Percentiles rank a stretch among this genome's conserved stretches.
These are phyloP conservation scores for Cucumis variabilis DNA, from an alignment of 331 rosid genomes.

Conservation along the genomic window DNA sequence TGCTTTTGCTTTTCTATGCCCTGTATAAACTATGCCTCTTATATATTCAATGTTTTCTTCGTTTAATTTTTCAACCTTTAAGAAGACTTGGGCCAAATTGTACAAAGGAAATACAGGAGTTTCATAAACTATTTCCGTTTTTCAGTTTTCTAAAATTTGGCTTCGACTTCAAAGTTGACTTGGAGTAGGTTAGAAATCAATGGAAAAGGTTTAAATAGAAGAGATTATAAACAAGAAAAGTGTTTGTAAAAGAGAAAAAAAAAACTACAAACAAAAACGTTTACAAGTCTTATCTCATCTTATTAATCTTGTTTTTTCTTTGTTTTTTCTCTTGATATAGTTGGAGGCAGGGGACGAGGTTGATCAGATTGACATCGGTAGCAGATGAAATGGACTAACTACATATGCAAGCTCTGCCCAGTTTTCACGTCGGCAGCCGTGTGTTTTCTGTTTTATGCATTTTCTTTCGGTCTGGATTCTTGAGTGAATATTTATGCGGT, in stretches of 20 bases:
- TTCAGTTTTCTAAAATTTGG: not conserved
- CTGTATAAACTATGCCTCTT: not conserved
- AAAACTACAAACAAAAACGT: not conserved
- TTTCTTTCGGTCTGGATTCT: constrained; percentile 8
- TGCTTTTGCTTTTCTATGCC: not conserved
- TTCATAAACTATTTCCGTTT: not conserved
- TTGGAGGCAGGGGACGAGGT: constrained; percentile 31
- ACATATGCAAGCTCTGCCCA: constrained; percentile 19
- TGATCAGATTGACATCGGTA: not conserved
- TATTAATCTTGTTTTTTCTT: not conserved
- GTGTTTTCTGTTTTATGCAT: not conserved
- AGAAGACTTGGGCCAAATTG: not conserved
- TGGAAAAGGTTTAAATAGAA: not conserved
- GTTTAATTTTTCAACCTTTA: not conserved
- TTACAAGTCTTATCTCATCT: not conserved
- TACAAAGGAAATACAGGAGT: not conserved
- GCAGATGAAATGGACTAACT: constrained; percentile 20
- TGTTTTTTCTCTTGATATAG: not conserved
- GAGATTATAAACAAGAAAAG: not conserved
- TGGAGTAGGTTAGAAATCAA: not conserved
- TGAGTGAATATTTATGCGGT: constrained; percentile 7
- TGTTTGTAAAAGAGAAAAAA: not conserved
- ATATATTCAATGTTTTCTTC: not conserved
- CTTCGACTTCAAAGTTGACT: not conserved
- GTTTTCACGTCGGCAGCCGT: constrained; percentile 18